These are phyloP conservation scores for Backusella liffmaniae DNA, from an alignment of 192 early-diverging fungal genomes.

Conservation along the genomic window DNA sequence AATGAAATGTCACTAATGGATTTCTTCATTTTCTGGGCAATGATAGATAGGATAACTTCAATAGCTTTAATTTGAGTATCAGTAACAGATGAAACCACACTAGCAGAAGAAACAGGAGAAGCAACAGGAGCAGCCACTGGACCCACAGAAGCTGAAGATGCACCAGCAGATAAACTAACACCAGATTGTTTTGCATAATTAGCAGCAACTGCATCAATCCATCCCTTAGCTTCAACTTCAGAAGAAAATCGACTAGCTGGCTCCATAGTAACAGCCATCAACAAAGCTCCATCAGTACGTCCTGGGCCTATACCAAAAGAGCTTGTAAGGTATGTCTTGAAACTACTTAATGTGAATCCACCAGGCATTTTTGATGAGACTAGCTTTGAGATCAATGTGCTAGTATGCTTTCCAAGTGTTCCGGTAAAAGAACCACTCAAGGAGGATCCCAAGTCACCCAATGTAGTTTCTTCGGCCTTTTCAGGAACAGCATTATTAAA, in stretches of 20 bases:
- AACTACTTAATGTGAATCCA: slow-evolving; percentile 75
- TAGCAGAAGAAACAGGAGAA: slow-evolving; percentile 32
- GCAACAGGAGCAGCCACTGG: slow-evolving; percentile 47
- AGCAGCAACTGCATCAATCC: slow-evolving; percentile 70
- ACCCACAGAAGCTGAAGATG: slow-evolving; percentile 34
- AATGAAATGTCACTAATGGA: slow-evolving; percentile 66
- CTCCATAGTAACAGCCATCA: slow-evolving; percentile 81
- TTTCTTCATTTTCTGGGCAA: slow-evolving; percentile 92
- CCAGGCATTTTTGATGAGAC: slow-evolving; percentile 90
- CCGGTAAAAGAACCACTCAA: slow-evolving; percentile 63
- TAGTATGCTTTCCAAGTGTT: slow-evolving; percentile 78
- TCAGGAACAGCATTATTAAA: slow-evolving; percentile 82
- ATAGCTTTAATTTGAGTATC: slow-evolving; percentile 54
- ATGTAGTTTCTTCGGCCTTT: slow-evolving; percentile 87
- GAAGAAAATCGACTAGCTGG: slow-evolving; percentile 72
- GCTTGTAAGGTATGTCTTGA: slow-evolving; percentile 67
- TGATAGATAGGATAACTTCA: slow-evolving; percentile 78
- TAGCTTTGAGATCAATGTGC: slow-evolving; percentile 73
- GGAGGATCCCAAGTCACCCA: slow-evolving; percentile 73
- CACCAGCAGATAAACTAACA: slow-evolving; percentile 52
- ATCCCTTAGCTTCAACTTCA: slow-evolving; percentile 74
- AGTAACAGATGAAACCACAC: slow-evolving; percentile 46
- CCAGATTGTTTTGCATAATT: slow-evolving; percentile 69
- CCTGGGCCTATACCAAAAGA: slow-evolving; percentile 75
- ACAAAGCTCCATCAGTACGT: slow-evolving; percentile 70